Conservation (phyloP, 768 basidiomycete species). For the Chiua virens region DNA sequence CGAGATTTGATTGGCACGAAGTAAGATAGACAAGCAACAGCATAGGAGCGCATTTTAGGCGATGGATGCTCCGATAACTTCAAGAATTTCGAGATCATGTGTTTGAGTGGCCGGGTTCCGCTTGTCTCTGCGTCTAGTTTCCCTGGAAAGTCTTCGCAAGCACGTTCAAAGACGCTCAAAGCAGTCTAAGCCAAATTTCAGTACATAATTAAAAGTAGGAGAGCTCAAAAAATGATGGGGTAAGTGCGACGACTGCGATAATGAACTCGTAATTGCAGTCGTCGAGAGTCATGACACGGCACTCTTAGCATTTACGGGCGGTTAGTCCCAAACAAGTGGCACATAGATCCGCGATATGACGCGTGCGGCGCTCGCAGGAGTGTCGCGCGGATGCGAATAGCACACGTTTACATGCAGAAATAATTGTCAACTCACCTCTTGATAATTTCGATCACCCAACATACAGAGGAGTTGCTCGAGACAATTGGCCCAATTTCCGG, state of each 20-base stretch:
- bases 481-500: conserved; percentile 94
- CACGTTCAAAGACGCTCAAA: conserved; percentile 91
- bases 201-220: conserved; percentile 5
- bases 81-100: conserved; percentile 96
- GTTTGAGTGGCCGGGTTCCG: conserved; percentile 88
- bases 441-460: conserved; percentile 76
- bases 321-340: too few species aligned
- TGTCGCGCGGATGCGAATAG: neutral
- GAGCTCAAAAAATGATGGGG: neutral
- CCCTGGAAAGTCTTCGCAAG: conserved; percentile 94
- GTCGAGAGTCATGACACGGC: too few species aligned
- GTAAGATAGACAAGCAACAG: conserved; percentile 91
- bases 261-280: too few species aligned
- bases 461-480: conserved; percentile 79
- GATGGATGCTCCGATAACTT: conserved; percentile 80
- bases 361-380: too few species aligned
- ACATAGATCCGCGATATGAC: neutral
- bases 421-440: conserved; percentile 66
- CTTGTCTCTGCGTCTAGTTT: conserved; percentile 93
- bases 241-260: too few species aligned
- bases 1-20: conserved; percentile 87
- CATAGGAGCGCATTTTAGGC: conserved; percentile 89
- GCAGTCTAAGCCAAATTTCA: conserved; percentile 58
- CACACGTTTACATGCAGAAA: neutral
- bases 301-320: too few species aligned